These are phyloP conservation scores for Aspergillus amoenus DNA, from an alignment of 2,329 filamentous ascomycete genomes.

Conservation along the genomic window DNA sequence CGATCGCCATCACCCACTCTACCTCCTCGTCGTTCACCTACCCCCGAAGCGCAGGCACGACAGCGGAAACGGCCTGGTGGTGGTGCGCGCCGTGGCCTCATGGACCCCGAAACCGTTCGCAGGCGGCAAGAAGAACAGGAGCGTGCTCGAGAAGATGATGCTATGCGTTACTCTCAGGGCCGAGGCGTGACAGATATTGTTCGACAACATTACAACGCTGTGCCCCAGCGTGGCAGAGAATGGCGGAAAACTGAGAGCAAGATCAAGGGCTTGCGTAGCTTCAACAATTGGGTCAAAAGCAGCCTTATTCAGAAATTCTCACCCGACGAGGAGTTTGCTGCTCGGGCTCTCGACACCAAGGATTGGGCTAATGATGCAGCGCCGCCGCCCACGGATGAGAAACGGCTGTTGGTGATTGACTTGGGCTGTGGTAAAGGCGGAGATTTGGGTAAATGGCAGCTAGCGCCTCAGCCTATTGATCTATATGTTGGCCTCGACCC, in stretches of 20 bases:
- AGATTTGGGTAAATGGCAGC: conserved; percentile 93
- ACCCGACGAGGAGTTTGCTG: conserved; percentile 70
- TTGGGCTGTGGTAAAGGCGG: conserved; percentile 97
- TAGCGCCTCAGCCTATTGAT: conserved; percentile 84
- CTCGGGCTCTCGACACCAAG: conserved; percentile 46
- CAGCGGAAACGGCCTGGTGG: conserved; percentile 49
- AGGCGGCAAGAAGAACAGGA: conserved; percentile 46
- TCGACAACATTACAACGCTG: conserved; percentile 90
- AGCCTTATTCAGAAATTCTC: conserved; percentile 96
- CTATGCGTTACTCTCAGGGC: conserved; percentile 35
- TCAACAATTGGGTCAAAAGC: conserved; percentile 99
- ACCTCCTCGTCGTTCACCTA: conserved; percentile 40
- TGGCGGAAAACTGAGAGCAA: conserved; percentile 93
- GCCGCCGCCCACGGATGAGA: conserved; percentile 35
- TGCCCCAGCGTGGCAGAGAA: conserved; percentile 87
- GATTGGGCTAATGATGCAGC: conserved; percentile 44
- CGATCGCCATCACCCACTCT: conserved; percentile 40
- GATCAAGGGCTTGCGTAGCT: conserved; percentile 89
- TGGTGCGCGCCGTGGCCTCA: conserved; percentile 41
- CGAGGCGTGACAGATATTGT: conserved; percentile 80
- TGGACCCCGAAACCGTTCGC: conserved; percentile 40
- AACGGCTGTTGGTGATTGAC: conserved; percentile 79
- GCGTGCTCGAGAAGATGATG: conserved; percentile 40
- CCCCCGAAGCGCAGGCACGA: conserved; percentile 37
- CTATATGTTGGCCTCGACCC: conserved; percentile 94